Conservation (phyloP, 2,329 filamentous ascomycete genomes). For the Zasmidium angulare region DNA sequence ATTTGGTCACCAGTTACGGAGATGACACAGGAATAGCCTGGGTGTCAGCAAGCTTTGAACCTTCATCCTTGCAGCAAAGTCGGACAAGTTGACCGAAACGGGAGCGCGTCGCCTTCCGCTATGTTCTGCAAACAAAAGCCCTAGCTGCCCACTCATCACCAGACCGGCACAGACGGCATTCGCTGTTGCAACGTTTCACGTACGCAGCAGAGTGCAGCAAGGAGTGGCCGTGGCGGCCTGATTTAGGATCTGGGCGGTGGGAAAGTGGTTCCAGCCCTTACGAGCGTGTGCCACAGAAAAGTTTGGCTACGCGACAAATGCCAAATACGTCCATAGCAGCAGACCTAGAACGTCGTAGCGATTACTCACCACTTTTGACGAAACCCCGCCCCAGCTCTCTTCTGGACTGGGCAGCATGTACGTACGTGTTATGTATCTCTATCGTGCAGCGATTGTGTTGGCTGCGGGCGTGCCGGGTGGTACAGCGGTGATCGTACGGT, state of each 20-base stretch:
- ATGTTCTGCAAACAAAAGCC: not conserved
- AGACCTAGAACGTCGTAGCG: not conserved
- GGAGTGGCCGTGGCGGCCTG: not conserved
- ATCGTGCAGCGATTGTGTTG: not conserved
- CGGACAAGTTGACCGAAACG: not conserved
- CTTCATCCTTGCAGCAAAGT: not conserved
- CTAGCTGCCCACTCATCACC: not conserved
- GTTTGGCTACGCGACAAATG: not conserved
- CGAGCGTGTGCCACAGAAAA: not conserved
- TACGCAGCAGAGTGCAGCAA: not conserved
- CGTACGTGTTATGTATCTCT: not conserved
- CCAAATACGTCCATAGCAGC: not conserved
- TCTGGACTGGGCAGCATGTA: too few relatives aligned
- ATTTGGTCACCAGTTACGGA: not conserved
- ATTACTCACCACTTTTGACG: not conserved
- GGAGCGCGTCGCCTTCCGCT: not conserved
- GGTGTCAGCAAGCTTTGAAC: not conserved
- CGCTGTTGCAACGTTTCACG: not conserved
- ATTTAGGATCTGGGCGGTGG: not conserved
- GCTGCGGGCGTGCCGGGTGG: not conserved
- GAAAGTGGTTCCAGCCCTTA: not conserved
- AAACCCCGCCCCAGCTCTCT: not conserved
- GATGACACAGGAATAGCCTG: not conserved
- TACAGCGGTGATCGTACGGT: not conserved
- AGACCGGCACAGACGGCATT: not conserved